phyloP scores from a whole-genome alignment of 164 flowering plant species.

The Annona cherimola region DNA sequence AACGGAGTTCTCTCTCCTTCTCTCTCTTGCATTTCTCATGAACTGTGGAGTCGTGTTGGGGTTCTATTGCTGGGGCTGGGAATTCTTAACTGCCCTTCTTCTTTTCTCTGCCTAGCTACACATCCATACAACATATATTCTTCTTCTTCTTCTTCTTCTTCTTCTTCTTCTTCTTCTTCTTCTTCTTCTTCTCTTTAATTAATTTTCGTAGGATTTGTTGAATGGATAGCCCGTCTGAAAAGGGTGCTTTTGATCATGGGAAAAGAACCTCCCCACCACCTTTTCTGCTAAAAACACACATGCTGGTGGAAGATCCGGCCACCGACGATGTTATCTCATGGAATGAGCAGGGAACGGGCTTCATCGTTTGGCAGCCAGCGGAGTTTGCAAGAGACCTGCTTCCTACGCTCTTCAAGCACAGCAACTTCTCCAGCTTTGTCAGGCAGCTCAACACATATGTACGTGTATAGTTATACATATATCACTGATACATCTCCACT shows the following conservation, averaged over 20 bases:
- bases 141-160: conserved; percentile 2
- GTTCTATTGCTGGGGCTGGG: conserved; percentile 80
- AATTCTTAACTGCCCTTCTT: conserved; percentile 71
- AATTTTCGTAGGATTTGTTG: background rate
- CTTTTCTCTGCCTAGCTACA: conserved; percentile 40
- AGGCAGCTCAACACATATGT: conserved; percentile 90
- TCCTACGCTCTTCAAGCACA: conserved; percentile 77
- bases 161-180: conserved; percentile 6
- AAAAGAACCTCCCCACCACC: conserved; percentile 57
- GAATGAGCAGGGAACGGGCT: conserved; percentile 64
- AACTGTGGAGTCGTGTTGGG: conserved; percentile 73
- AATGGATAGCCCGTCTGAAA: conserved; percentile 13
- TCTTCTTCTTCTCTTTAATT: conserved; percentile 1
- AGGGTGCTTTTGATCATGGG: conserved; percentile 34
- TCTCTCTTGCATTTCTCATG: conserved; percentile 52
- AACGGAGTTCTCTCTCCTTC: conserved; percentile 12
- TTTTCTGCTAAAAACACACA: conserved; percentile 58
- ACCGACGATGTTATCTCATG: conserved; percentile 64
- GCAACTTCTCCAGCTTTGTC: conserved; percentile 91
- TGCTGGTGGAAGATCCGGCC: conserved; percentile 62
- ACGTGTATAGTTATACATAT: background rate
- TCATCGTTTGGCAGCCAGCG: conserved; percentile 76
- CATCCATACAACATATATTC: background rate
- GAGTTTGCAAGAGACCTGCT: conserved; percentile 78
- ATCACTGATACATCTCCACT: too few species aligned